A percentile compares a stretch with the other conserved stretches of the same genome.
phyloP scores from a whole-genome alignment of 306 rosid species.

The Gastrolobium bilobum region DNA sequence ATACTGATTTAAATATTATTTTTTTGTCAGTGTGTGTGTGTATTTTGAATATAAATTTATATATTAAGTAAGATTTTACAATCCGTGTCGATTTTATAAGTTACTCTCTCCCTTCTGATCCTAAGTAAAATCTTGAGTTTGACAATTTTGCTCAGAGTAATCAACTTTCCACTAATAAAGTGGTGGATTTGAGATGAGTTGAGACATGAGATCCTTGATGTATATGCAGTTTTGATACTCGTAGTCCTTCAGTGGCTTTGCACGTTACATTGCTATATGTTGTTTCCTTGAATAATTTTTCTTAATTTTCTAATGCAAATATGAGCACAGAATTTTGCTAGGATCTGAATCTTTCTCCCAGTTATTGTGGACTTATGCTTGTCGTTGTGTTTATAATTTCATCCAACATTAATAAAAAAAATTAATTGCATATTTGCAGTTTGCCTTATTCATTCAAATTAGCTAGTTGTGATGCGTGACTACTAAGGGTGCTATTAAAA shows the following conservation, averaged over 20 bases:
- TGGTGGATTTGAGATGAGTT: conserved; percentile 19
- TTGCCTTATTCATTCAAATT: neutral
- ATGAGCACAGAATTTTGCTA: conserved; percentile 14
- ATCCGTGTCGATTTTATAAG: too few species aligned
- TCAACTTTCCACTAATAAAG: neutral
- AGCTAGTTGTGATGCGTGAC: conserved; percentile 16
- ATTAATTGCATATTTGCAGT: neutral
- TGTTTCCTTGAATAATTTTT: neutral
- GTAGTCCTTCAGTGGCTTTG: conserved; percentile 10
- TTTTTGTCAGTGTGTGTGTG: too few species aligned
- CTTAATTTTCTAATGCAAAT: neutral
- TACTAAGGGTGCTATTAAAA: neutral
- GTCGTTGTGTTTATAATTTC: conserved; percentile 10
- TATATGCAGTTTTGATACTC: neutral
- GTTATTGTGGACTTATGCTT: neutral
- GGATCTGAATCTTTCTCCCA: neutral
- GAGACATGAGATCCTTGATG: conserved; percentile 26
- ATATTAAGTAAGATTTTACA: too few species aligned
- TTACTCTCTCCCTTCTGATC: too few species aligned
- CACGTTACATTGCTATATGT: neutral
- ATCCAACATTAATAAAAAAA: neutral
- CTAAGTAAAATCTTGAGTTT: too few species aligned
- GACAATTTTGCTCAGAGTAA: neutral
- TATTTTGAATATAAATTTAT: too few species aligned
- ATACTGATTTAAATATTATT: too few species aligned